Conservation (phyloP, 352 stramenopile species). For the Globisporangium lucens region DNA sequence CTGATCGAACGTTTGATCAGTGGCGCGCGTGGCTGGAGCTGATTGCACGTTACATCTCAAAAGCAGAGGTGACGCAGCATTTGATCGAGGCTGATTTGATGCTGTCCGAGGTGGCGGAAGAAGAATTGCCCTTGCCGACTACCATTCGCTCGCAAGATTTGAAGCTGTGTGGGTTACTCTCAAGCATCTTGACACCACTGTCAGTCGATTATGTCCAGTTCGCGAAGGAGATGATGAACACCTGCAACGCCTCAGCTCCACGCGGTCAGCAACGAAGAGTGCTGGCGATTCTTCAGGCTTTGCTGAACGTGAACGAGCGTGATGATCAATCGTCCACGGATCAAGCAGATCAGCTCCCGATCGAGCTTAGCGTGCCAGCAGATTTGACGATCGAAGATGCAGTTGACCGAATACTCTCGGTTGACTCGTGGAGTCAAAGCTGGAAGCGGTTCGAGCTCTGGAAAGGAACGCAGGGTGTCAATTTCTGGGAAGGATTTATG, state of each 20-base stretch:
- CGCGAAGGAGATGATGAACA: conserved; percentile 31
- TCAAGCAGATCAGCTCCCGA: conserved; percentile 10
- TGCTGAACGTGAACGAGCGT: conserved; percentile 29
- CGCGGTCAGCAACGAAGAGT: conserved; percentile 27
- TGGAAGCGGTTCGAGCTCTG: conserved; percentile 41
- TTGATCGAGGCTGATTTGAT: conserved; percentile 59
- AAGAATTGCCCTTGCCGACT: not conserved
- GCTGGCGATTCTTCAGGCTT: conserved; percentile 36
- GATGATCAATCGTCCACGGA: conserved; percentile 16
- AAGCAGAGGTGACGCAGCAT: conserved; percentile 44
- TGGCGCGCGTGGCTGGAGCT: conserved; percentile 58
- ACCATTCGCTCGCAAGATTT: conserved; percentile 21
- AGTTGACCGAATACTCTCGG: conserved; percentile 28
- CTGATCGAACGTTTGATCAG: conserved; percentile 19
- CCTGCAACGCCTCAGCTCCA: conserved; percentile 29
- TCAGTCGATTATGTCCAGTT: conserved; percentile 54
- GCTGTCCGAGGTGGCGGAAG: conserved; percentile 19
- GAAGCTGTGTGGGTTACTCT: conserved; percentile 41
- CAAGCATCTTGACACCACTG: conserved; percentile 33
- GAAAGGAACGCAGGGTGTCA: conserved; percentile 43
- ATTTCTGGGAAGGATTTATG: conserved; percentile 64
- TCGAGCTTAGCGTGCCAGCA: conserved; percentile 18
- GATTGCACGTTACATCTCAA: conserved; percentile 39
- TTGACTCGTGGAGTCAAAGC: conserved; percentile 32
- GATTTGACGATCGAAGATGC: conserved; percentile 17